These are phyloP conservation scores for Lipomyces chichibuensis DNA, from an alignment of 805 yeast genomes.

Conservation along the genomic window DNA sequence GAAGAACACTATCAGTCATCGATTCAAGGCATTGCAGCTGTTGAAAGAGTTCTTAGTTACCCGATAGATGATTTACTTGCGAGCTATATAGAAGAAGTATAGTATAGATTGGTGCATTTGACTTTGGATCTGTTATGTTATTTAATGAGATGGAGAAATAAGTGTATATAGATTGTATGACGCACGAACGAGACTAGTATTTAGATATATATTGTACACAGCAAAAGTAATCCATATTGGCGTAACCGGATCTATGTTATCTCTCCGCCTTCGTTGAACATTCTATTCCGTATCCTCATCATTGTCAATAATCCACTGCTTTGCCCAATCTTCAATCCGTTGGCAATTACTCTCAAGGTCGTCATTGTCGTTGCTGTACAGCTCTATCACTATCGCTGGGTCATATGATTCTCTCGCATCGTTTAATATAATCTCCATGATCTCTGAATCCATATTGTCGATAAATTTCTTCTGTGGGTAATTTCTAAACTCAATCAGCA, in stretches of 20 bases:
- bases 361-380: conserved; percentile 70
- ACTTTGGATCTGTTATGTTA: background rate
- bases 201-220: background rate
- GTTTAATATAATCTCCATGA: conserved; percentile 85
- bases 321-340: conserved; percentile 73
- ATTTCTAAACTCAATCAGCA: conserved; percentile 44
- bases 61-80: conserved; percentile 10
- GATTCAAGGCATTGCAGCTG: conserved; percentile 79
- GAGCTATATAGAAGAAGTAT: background rate
- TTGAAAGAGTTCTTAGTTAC: conserved; percentile 56
- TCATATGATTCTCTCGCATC: conserved; percentile 86
- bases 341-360: conserved; percentile 82
- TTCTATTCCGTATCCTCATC: conserved; percentile 9
- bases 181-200: background rate
- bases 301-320: conserved; percentile 67
- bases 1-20: conserved; percentile 84
- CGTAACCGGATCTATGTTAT: background rate
- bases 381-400: conserved; percentile 78
- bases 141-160: background rate
- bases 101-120: background rate
- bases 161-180: conserved; percentile 2
- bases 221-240: background rate
- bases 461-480: conserved; percentile 80
- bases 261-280: background rate
- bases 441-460: conserved; percentile 94